Evolutionary conservation across 768 basidiomycete species (phyloP), one percentile per base, ranked within the genome.

Genomic region (Daedalea quercina): DNA sequence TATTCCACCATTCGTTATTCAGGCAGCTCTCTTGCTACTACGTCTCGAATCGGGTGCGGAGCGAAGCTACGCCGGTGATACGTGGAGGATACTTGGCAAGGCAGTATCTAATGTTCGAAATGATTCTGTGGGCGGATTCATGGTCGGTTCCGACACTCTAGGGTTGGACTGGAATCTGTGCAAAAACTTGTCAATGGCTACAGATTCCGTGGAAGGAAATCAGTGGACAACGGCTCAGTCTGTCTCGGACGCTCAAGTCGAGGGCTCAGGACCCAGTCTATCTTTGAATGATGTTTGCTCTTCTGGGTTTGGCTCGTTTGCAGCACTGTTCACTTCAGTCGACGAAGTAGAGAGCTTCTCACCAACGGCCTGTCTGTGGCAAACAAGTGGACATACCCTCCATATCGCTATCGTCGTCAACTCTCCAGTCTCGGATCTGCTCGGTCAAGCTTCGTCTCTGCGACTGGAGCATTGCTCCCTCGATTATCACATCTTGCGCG

Each of bases 1-100:
- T 2, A 60, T 79, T 2, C 87, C 87, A 15, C 86, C 86, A 2
- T 81, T 87, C 55, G 68, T 83, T 6, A 57, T 78, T 26, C 76
- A n/a, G n/a, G n/a, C 76, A 9, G 54, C 66, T 1, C 49, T 63
- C 19, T 60, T 58, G 28, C 56, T 63, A 44, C 66, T 59, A 37
- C 48, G 22, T 37, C 64, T 44, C 57, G 65, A 35, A 17, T 28
- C 43, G 23, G 51, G 51, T 3, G 13, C 49, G n/a, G 50, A 25
- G 4, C 20, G 41, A 20, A 35, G 25, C 12, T 13, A 9, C 9
- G 15, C 1, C 24, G 20, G 37, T 11, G 57, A 61, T 26, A 53
- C 60, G 11, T 72, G 70, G 71, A 28, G 52, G 13, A 40, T 55
- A 1, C 59, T 72, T 22, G 71, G 69, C 17, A 37, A 50, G 25